Conservation (phyloP, 495 filamentous ascomycete genomes). For the Neurospora sp. region DNA sequence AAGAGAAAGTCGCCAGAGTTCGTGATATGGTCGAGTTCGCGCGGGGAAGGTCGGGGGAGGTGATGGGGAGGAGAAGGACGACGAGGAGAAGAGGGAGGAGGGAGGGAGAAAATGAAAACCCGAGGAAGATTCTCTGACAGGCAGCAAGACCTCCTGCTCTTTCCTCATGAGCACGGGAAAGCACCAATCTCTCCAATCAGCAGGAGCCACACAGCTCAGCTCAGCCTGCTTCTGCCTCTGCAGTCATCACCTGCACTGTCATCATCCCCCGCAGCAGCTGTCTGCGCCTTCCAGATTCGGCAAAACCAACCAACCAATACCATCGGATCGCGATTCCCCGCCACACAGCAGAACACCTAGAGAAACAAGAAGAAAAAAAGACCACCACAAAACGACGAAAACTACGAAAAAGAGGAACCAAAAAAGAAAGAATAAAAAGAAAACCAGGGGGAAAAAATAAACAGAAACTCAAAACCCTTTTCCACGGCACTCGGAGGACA, state of each 20-base stretch:
- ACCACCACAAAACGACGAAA: fast-evolving
- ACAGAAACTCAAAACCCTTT: background rate
- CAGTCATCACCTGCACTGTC: too few relatives aligned
- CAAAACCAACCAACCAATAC: background rate
- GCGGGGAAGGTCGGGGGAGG: background rate
- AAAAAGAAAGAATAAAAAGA: background rate
- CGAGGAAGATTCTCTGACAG: background rate
- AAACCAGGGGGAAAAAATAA: background rate
- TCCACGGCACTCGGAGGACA: background rate
- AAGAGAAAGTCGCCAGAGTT: background rate
- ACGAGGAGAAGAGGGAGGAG: background rate
- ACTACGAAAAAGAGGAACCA: background rate
- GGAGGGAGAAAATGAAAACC: background rate
- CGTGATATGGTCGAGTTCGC: background rate
- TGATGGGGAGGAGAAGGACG: background rate
- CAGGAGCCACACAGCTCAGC: background rate
- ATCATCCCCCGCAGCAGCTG: background rate
- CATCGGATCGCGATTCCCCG: background rate
- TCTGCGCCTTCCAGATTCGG: background rate
- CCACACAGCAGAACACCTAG: background rate
- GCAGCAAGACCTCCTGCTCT: background rate
- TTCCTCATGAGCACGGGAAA: background rate
- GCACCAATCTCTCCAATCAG: background rate
- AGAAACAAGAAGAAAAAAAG: background rate
- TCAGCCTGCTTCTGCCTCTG: background rate